phyloP scores from a whole-genome alignment of 2,329 filamentous ascomycete genomes.

The Paecilomyces fulvus region DNA sequence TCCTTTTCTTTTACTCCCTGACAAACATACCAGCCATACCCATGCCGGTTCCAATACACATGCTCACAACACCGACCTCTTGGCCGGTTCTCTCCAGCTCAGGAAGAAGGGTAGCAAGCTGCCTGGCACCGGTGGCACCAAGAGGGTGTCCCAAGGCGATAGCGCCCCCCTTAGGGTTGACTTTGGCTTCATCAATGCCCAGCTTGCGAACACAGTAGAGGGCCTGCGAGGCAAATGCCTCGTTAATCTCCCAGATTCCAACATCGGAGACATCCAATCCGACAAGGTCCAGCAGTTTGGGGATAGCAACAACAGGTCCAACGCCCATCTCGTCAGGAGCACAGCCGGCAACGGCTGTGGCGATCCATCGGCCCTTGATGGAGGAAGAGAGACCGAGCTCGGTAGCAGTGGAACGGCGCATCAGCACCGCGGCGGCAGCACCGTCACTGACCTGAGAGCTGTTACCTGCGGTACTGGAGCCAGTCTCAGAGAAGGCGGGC shows the following conservation, averaged over 20 bases:
- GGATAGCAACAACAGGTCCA: constrained; percentile 78
- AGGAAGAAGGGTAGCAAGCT: constrained; percentile 66
- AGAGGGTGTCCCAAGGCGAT: constrained; percentile 52
- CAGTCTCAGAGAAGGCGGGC: constrained; percentile 70
- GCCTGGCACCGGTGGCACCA: constrained; percentile 76
- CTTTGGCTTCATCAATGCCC: constrained; percentile 54
- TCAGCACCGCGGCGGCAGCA: constrained; percentile 73
- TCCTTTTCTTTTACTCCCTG: constrained; percentile 42
- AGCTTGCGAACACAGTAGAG: constrained; percentile 61
- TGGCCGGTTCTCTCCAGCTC: constrained; percentile 59
- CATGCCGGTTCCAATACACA: constrained; percentile 84
- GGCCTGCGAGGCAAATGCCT: constrained; percentile 60
- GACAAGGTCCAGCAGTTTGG: constrained; percentile 63
- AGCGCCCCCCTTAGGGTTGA: constrained; percentile 88
- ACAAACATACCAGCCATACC: constrained; percentile 64
- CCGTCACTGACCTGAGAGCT: constrained; percentile 79
- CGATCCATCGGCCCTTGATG: constrained; percentile 79
- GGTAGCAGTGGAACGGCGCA: constrained; percentile 71
- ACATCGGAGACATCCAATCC: constrained; percentile 63
- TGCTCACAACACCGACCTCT: constrained; percentile 76
- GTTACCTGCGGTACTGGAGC: constrained; percentile 78
- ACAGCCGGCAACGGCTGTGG: constrained; percentile 67
- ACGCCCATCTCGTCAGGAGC: constrained; percentile 90
- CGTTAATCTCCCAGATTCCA: constrained; percentile 87
- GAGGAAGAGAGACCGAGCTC: constrained; percentile 58